A percentile compares a stretch with the other conserved stretches of the same genome.
phyloP scores from a whole-genome alignment of 2,329 filamentous ascomycete species.

The Aspergillus oerlinghausenensis region DNA sequence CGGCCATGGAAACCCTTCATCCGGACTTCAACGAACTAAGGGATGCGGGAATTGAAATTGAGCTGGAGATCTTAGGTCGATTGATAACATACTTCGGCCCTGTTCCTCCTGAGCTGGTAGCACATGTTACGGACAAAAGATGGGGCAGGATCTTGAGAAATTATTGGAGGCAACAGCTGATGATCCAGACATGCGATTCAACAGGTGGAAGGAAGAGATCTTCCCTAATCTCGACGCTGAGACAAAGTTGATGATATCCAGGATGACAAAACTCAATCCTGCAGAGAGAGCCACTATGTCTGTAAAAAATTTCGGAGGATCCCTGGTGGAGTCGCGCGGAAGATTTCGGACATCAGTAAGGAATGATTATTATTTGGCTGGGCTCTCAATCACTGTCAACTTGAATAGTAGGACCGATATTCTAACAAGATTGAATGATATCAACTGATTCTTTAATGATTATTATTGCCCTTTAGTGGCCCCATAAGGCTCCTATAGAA shows the following conservation, averaged over 20 bases:
- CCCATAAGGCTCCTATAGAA: no score
- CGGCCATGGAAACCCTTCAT: constrained; percentile 12
- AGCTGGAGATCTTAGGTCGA: constrained; percentile 23
- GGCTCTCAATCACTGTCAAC: no score
- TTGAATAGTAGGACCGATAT: no score
- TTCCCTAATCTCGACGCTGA: constrained; percentile 27
- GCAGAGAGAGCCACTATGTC: constrained; percentile 24
- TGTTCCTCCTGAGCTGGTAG: constrained; percentile 21
- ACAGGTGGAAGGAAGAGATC: constrained; percentile 22
- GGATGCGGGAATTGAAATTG: constrained; percentile 18
- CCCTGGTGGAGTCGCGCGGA: not conserved
- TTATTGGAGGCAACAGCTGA: not conserved
- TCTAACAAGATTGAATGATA: no score
- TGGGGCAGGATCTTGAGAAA: not conserved
- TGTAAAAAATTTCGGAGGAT: constrained; percentile 4
- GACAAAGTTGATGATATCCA: constrained; percentile 26
- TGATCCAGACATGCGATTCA: constrained; percentile 15
- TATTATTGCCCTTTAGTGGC: no score
- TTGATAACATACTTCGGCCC: constrained; percentile 24
- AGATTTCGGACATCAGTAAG: not conserved
- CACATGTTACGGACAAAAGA: constrained; percentile 20
- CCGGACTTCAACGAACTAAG: constrained; percentile 21
- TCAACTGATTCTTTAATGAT: no score
- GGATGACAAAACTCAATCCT: constrained; percentile 28
- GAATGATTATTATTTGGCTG: no score